Evolutionary conservation across 768 basidiomycete species (phyloP).

Genomic region (Collybia sordida): DNA sequence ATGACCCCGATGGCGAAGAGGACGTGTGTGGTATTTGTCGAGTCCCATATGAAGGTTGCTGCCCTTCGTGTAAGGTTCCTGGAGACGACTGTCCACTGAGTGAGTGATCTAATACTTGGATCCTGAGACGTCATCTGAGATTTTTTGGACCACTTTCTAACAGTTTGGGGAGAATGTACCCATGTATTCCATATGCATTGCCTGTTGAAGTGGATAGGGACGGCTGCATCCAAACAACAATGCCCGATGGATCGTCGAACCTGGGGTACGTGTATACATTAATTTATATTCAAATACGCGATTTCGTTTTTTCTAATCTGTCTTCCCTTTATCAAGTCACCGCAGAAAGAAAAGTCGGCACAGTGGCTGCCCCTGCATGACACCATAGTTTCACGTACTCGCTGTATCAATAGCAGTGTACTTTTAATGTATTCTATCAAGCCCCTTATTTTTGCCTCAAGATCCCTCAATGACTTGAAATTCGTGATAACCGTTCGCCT

Average conservation of each 20-base stretch:
- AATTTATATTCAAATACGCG: neutral
- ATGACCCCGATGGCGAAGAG: constrained; percentile 49
- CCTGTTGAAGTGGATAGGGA: constrained; percentile 93
- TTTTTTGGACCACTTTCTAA: neutral
- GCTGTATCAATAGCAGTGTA: too few relatives aligned
- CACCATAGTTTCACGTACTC: too few relatives aligned
- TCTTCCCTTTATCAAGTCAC: constrained; percentile 36
- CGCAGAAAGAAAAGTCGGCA: constrained; percentile 51
- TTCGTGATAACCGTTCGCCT: too few relatives aligned
- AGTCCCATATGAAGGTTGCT: constrained; percentile 90
- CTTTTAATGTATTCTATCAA: too few relatives aligned
- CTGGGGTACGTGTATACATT: constrained; percentile 67
- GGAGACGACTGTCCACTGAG: constrained; percentile 95
- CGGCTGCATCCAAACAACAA: constrained; percentile 85
- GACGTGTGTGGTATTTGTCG: constrained; percentile 87
- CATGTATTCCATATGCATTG: constrained; percentile 99
- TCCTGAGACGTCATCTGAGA: constrained; percentile 15
- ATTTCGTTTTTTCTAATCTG: neutral
- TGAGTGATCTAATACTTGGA: constrained; percentile 25
- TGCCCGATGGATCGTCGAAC: constrained; percentile 97
- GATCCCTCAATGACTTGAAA: too few relatives aligned
- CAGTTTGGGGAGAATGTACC: constrained; percentile 97
- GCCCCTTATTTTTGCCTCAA: too few relatives aligned
- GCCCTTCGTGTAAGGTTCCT: constrained; percentile 94
- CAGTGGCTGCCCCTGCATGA: neutral